Conservation (phyloP, 768 basidiomycete genomes). For the Scleroderma citrinum region DNA sequence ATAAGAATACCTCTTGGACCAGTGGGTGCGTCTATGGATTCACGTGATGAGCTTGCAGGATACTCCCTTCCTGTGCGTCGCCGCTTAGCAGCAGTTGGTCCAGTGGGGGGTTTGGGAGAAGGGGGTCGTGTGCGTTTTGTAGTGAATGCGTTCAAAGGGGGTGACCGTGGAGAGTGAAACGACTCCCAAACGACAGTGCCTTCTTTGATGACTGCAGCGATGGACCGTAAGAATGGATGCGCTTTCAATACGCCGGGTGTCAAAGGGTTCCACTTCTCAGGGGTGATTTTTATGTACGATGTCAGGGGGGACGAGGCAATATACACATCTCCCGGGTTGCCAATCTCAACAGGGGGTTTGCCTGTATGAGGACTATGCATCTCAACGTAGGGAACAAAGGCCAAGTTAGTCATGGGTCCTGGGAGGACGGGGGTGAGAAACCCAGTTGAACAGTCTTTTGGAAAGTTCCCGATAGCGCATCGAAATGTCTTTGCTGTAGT, state of each 20-base stretch:
- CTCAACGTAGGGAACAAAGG: constrained; percentile 1
- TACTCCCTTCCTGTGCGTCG: no score
- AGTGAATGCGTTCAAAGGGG: neutral
- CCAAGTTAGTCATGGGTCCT: neutral
- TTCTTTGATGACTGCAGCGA: neutral
- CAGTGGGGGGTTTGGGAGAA: neutral
- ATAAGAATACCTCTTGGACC: no score
- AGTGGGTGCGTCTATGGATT: no score
- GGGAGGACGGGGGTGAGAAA: neutral
- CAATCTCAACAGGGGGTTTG: neutral
- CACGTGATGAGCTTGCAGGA: no score
- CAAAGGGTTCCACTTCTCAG: neutral
- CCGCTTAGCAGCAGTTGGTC: no score
- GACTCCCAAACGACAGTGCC: neutral
- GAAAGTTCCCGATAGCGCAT: neutral
- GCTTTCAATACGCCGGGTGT: neutral
- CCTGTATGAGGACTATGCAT: neutral
- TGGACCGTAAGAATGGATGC: neutral
- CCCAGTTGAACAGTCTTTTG: neutral
- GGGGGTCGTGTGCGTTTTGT: neutral
- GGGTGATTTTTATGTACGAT: neutral
- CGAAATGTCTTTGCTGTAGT: neutral
- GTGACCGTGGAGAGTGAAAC: neutral
- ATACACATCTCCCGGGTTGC: constrained; percentile 1
- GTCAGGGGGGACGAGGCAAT: neutral